Percentiles rank a stretch among this genome's conserved stretches.
These are phyloP conservation scores for Violaceomyces palustris DNA, from an alignment of 1,284 basidiomycete genomes.

Conservation along the genomic window DNA sequence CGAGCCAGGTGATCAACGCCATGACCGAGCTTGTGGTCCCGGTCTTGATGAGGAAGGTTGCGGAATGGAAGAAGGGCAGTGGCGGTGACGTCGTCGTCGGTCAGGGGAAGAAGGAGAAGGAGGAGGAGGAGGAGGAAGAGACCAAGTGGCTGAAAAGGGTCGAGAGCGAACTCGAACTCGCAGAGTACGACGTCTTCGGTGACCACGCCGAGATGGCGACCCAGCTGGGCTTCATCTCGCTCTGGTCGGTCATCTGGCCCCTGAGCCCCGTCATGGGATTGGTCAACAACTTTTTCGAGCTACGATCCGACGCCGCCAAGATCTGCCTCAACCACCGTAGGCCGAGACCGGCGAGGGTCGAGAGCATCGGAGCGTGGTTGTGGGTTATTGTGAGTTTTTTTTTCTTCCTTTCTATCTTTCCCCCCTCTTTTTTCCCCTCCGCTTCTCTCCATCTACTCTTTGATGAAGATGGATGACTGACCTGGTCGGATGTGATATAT, in stretches of 20 bases:
- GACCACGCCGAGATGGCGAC: slow-evolving; percentile 96
- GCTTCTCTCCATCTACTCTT: slow-evolving; percentile 5
- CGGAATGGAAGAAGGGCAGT: slow-evolving; percentile 16
- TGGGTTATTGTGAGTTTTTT: slow-evolving; percentile 62
- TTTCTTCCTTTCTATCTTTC: neutral
- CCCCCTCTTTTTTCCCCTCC: neutral
- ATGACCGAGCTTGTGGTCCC: slow-evolving; percentile 81
- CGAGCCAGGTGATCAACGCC: slow-evolving; percentile 78
- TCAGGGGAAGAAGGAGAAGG: slow-evolving; percentile 1
- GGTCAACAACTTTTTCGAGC: slow-evolving; percentile 80
- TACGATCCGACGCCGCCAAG: slow-evolving; percentile 91
- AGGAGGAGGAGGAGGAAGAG: slow-evolving; percentile 57
- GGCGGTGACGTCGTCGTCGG: neutral
- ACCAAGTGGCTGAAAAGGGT: slow-evolving; percentile 71
- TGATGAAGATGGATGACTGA: neutral
- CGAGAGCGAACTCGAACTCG: slow-evolving; percentile 70
- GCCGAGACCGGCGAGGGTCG: slow-evolving; percentile 77
- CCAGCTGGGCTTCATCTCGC: slow-evolving; percentile 69
- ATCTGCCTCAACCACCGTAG: slow-evolving; percentile 78
- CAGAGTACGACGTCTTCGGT: slow-evolving; percentile 62
- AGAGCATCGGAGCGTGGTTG: slow-evolving; percentile 91
- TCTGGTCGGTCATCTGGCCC: slow-evolving; percentile 94
- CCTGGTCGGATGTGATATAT: neutral
- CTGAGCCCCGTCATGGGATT: slow-evolving; percentile 61
- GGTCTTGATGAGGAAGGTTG: slow-evolving; percentile 53